Evolutionary conservation across 192 early-diverging fungal species (phyloP).

Genomic region (Coemansia sp.): DNA sequence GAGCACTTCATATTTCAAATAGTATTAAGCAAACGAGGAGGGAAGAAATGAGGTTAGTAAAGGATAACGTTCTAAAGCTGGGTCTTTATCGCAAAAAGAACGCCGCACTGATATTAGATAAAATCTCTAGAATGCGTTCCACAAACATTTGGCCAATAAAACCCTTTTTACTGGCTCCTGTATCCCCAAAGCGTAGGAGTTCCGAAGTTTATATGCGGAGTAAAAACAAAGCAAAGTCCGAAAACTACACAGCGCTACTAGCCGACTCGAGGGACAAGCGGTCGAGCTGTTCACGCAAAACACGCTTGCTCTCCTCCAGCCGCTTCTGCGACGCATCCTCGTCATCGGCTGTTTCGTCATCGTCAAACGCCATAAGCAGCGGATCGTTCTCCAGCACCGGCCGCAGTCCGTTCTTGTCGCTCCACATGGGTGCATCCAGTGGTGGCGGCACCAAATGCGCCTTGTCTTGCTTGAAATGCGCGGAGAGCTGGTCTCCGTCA

Average conservation of each 20-base stretch:
- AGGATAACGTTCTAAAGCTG: neutral
- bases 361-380: slow-evolving; percentile 67
- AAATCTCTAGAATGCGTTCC: too few relatives aligned
- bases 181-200: too few relatives aligned
- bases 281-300: slow-evolving; percentile 33
- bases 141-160: too few relatives aligned
- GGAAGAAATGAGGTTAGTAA: too few relatives aligned
- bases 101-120: neutral
- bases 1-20: slow-evolving; percentile 28
- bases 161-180: too few relatives aligned
- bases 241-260: neutral
- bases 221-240: too few relatives aligned
- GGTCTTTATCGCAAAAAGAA: neutral
- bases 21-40: too few relatives aligned
- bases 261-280: slow-evolving; percentile 15
- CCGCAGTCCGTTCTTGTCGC: slow-evolving; percentile 67
- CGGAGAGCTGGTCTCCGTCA: slow-evolving; percentile 43
- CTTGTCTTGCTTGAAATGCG: slow-evolving; percentile 62
- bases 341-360: slow-evolving; percentile 45
- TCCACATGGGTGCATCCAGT: slow-evolving; percentile 63
- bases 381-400: slow-evolving; percentile 87
- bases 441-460: slow-evolving; percentile 53
- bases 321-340: slow-evolving; percentile 29
- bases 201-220: too few relatives aligned
- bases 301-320: slow-evolving; percentile 38